Percentiles rank a stretch among this genome's conserved stretches.
Evolutionary conservation across 805 yeast genomes (phyloP).

Genomic region (Yamadazyma nakazawae): DNA sequence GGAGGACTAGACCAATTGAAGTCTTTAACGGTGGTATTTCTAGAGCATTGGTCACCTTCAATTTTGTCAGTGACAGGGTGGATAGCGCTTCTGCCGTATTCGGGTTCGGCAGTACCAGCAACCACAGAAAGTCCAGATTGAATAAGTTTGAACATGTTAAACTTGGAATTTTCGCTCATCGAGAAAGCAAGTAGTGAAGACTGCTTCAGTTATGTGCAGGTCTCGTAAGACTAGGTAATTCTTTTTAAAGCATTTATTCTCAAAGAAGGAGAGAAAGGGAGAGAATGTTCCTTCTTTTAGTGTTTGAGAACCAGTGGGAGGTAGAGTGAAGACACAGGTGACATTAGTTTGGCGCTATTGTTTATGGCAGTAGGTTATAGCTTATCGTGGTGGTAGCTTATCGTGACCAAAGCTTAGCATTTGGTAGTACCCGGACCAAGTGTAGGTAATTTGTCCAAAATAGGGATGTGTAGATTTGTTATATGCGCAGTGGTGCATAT

Average conservation of each 20-base stretch:
- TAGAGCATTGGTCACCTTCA: constrained; percentile 42
- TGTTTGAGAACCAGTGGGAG: no score
- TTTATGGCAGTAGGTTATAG: no score
- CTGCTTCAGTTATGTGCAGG: neutral
- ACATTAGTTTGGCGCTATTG: no score
- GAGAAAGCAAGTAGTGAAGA: neutral
- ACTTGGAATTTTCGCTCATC: neutral
- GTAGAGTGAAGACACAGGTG: no score
- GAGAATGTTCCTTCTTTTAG: no score
- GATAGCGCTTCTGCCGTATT: constrained; percentile 89
- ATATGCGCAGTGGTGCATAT: neutral
- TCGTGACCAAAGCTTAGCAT: no score
- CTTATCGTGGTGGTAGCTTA: no score
- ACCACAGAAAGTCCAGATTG: constrained; percentile 88
- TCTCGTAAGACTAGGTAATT: neutral
- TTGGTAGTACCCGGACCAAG: no score
- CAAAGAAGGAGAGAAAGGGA: no score
- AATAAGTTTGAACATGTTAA: constrained; percentile 70
- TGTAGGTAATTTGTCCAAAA: no score
- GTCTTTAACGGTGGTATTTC: constrained; percentile 62
- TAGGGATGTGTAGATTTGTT: no score
- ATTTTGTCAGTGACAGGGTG: constrained; percentile 73
- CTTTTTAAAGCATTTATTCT: no score
- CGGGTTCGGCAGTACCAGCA: constrained; percentile 97
- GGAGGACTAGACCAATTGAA: constrained; percentile 71